Base-by-base conservation (phyloP, 225 moss, liverwort and hornwort genomes). In the Pseudisothecium myosuroides region DNA sequence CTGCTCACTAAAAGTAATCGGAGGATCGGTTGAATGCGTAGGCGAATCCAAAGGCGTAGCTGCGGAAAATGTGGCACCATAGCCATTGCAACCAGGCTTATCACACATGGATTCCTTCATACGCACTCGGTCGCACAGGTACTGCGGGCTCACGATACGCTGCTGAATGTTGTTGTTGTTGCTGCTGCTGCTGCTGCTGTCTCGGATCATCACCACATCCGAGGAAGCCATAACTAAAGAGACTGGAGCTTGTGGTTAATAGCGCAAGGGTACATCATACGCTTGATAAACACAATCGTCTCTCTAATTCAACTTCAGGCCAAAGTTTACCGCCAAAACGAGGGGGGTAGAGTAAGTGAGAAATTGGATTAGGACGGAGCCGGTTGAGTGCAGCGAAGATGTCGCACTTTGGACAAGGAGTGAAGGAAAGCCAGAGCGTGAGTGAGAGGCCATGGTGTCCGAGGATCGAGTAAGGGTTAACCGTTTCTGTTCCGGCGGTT, bases 401-500 rank as follows among this genome's bases (percentile, higher is more conserved):
- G 85, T 86, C 61, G 76, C 80, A 81, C 66, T 89, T 59, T 80
- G 79, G 65, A 89, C 68, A 65, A 80, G 77, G 20, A 36, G 39
- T 54, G 76, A 83, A 37, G 68, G n/a, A 55, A 14, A 65, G 65
- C 62, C 54, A 50, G 39, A 20, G 65, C 52, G 39, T 28, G 76
- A 28, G 62, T 20, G 39, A 23, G 69, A 23, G 69, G 77, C 15
- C 76, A 60, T 85, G 11, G 58, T 67, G 82, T 87, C 87, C 45
- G 67, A 87, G 81, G 78, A 79, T 85, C 27, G 89, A 74, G 67
- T 80, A 67, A 83, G 63, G 55, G 89, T 88, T 91, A 91, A 93
- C 93, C 91, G 91, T 93, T 93, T 93, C 83, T 93, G 93, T 90
- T 93, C 88, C 56, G 83, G 93, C 90, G 80, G 93, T 91, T 93